phyloP scores from a whole-genome alignment of 305 asterid species.

The Fraxinus greggii region DNA sequence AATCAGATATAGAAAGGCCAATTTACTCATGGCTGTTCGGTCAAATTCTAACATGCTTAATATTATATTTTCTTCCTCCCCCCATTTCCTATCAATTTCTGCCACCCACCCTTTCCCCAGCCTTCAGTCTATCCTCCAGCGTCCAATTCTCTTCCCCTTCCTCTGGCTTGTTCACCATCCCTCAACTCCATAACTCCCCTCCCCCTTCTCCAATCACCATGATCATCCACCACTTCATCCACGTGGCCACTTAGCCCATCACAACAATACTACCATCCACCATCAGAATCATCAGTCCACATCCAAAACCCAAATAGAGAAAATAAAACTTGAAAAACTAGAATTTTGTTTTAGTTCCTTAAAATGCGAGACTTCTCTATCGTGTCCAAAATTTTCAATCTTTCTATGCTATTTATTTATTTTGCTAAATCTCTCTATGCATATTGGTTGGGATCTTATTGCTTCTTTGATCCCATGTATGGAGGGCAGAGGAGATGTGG shows the following conservation, averaged over 20 bases:
- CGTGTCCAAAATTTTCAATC: neutral
- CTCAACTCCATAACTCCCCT: neutral
- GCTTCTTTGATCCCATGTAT: neutral
- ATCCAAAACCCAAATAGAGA: neutral
- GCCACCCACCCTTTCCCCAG: neutral
- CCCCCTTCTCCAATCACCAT: neutral
- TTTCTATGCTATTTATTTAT: neutral
- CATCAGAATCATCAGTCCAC: neutral
- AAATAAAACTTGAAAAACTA: neutral
- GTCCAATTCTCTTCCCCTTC: neutral
- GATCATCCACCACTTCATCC: neutral
- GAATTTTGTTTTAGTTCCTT: neutral
- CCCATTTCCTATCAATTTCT: neutral
- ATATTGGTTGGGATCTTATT: neutral
- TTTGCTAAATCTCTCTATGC: neutral
- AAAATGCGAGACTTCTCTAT: neutral
- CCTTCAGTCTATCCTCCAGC: neutral
- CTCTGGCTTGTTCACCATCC: neutral
- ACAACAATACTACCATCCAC: neutral
- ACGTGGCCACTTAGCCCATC: neutral
- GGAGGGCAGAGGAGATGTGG: neutral
- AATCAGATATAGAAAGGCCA: neutral
- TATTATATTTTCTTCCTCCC: neutral
- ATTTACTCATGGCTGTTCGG: neutral
- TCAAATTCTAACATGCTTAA: neutral